Conservation (phyloP, 805 yeast species). For the Kluyveromyces dobzhanskii region DNA sequence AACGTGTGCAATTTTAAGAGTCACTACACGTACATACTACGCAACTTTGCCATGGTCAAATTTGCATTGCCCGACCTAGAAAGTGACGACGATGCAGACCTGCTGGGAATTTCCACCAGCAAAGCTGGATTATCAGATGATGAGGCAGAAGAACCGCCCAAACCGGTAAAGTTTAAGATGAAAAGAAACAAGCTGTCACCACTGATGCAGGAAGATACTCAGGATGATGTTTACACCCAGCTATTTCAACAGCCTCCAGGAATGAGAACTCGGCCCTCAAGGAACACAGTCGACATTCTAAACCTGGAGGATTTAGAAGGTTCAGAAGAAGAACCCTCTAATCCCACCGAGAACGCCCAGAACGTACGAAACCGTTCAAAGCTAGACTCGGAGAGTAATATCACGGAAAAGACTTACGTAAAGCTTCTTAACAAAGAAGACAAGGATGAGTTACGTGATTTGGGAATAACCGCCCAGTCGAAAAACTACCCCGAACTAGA, state of each 20-base stretch:
- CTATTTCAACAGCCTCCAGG: background rate
- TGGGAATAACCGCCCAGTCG: slow-evolving; percentile 8
- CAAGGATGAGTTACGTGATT: slow-evolving; percentile 18
- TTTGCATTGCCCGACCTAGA: background rate
- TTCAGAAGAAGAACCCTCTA: slow-evolving; percentile 2
- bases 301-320: slow-evolving; percentile 17
- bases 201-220: background rate
- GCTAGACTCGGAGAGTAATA: slow-evolving; percentile 6
- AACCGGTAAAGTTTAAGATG: slow-evolving; percentile 4
- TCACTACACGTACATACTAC: no score
- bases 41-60: slow-evolving; percentile 1
- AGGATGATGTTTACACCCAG: background rate
- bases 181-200: background rate
- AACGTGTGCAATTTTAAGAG: no score
- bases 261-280: background rate
- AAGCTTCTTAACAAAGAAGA: slow-evolving; percentile 23
- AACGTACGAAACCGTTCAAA: background rate
- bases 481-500: slow-evolving; percentile 6
- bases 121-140: background rate
- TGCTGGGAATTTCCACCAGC: background rate
- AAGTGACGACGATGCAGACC: slow-evolving; percentile 2
- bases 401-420: slow-evolving; percentile 19
- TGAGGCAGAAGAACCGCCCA: background rate
- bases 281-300: slow-evolving; percentile 5
- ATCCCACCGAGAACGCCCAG: background rate